Base-by-base conservation (phyloP, 495 filamentous ascomycete species). In the Podospora conica region DNA sequence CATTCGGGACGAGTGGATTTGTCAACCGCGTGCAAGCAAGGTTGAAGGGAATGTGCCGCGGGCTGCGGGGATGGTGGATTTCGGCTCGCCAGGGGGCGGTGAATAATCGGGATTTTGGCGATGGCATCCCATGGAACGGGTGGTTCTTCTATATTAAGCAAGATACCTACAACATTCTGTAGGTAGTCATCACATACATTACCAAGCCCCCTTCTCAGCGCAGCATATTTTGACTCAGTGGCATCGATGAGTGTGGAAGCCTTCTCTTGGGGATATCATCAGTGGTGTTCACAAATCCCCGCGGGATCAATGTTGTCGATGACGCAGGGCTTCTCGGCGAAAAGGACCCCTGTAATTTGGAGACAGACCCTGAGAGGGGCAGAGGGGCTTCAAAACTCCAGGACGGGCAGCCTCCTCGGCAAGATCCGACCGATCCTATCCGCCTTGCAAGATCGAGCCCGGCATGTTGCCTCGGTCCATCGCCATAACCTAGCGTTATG, bases 301-400 rank as follows among this genome's bases (percentile, higher is more conserved):
- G n/a, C 8, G 15, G 40, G 40, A 48, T n/a, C n/a, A 27, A 65
- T 22, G 6, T 12, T 22, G 58, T 59, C 58, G 55, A 69, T 67
- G 69, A 66, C 69, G 66, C 66, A 67, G 60, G 23, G 15, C 58
- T 25, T 15, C 12, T 28, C n/a, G 58, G 27, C 15, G 40, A 48
- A n/a, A 1, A 18, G 29, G 28, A 31, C 15, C 40, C 7, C 40
- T 48, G 40, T n/a, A n/a, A 48, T 6, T 48, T 48, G 40, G 40
- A 8, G 40, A 48, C 40, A 8, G 18, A 48, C 40, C 40, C 40
- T 48, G 40, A 48, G 15, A 48, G 40, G 29, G 40, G 40, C 40
- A 18, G 18, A 10, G 28, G 28, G 28, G 28, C 28, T 48, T 48
- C 18, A 48, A 18, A 48, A n/a, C n/a, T n/a, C n/a, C n/a, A n/a